Conservation (phyloP, 2,329 filamentous ascomycete species). For the Fulvia fulva region DNA sequence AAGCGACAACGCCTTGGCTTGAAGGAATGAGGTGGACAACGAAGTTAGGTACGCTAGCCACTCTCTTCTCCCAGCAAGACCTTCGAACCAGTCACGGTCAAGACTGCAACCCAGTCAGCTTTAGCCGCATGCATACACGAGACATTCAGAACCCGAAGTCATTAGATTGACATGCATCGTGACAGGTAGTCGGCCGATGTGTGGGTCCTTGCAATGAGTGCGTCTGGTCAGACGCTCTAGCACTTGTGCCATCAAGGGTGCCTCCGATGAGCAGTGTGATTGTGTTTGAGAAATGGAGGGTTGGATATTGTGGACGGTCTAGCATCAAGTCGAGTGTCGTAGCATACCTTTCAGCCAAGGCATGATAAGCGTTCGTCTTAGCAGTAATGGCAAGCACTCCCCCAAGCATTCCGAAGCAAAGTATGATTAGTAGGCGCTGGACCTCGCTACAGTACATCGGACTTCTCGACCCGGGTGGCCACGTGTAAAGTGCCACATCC, state of each 20-base stretch:
- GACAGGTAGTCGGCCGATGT: not conserved
- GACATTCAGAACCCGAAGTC: not conserved
- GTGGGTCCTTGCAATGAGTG: not conserved
- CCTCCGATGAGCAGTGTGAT: too few relatives aligned
- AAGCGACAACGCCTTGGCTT: not conserved
- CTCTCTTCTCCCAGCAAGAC: not conserved
- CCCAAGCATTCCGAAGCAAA: not conserved
- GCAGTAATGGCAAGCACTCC: not conserved
- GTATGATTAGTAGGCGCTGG: not conserved
- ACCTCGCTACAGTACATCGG: not conserved
- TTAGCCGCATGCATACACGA: not conserved
- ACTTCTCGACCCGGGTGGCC: not conserved
- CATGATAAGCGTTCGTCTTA: conserved; percentile 1
- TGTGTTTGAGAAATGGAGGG: not conserved
- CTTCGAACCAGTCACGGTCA: not conserved
- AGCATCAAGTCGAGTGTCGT: not conserved
- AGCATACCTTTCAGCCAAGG: not conserved
- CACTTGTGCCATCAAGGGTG: not conserved
- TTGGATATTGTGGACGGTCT: not conserved
- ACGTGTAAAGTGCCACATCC: not conserved
- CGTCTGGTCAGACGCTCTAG: not conserved
- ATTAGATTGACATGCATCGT: not conserved
- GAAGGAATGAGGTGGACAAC: too few relatives aligned
- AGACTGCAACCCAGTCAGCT: not conserved
- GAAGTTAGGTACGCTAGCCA: not conserved